phyloP scores from a whole-genome alignment of 2,329 filamentous ascomycete genomes.

The Botrytis aclada region DNA sequence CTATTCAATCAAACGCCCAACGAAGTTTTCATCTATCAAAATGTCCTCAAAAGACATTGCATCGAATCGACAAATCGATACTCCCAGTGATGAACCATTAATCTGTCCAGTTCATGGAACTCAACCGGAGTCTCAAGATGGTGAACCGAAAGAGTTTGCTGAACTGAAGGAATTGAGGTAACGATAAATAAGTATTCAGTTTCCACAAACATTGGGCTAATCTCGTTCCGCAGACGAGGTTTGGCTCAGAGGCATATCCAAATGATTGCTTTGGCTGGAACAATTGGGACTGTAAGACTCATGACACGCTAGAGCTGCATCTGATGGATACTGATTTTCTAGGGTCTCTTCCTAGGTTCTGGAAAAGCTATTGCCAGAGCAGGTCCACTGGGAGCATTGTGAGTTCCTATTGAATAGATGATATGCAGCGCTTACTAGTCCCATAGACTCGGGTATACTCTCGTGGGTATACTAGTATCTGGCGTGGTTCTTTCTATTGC shows the following conservation, averaged over 20 bases:
- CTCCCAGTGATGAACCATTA: conserved; percentile 5
- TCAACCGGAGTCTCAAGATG: neutral
- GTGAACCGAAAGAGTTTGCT: conserved; percentile 8
- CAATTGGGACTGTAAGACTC: conserved; percentile 40
- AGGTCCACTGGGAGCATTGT: conserved; percentile 50
- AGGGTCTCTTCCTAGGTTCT: conserved; percentile 37
- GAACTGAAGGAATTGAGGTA: conserved; percentile 19
- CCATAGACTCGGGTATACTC: conserved; percentile 15
- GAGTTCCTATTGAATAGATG: conserved; percentile 3
- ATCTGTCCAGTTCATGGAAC: neutral
- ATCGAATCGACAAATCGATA: neutral
- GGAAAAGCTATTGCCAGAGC: conserved; percentile 51
- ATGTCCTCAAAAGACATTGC: neutral
- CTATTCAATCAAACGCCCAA: neutral
- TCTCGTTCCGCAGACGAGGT: conserved; percentile 20
- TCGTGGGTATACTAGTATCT: conserved; percentile 42
- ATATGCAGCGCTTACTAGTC: neutral
- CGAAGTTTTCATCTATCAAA: neutral
- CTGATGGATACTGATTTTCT: neutral
- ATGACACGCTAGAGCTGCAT: no score
- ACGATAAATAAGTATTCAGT: neutral
- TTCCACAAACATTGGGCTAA: neutral
- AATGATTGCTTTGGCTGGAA: conserved; percentile 44
- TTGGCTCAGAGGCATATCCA: conserved; percentile 44
- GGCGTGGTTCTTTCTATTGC: conserved; percentile 50